These are phyloP conservation scores for Neurospora sp. DNA, from an alignment of 495 filamentous ascomycete species.

Conservation along the genomic window DNA sequence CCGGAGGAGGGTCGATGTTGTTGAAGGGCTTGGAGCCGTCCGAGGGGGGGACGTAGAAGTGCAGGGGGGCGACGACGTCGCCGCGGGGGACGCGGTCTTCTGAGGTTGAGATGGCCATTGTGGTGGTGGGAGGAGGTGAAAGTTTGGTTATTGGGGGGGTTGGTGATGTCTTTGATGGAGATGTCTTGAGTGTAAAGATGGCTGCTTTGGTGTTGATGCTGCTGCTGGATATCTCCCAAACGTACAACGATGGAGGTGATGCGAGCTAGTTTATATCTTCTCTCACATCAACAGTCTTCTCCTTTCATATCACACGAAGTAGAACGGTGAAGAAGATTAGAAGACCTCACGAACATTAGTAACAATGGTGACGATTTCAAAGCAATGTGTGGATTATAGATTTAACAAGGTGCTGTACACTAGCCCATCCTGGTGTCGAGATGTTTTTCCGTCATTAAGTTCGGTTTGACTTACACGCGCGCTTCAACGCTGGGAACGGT, in stretches of 20 bases:
- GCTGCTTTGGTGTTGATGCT: neutral
- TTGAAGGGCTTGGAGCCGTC: conserved; percentile 58
- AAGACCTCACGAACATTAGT: neutral
- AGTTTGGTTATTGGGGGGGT: neutral
- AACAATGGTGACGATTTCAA: neutral
- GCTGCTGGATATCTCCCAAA: neutral
- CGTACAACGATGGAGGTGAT: neutral
- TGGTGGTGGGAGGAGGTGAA: neutral
- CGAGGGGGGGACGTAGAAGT: conserved; percentile 57
- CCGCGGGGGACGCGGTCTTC: conserved; percentile 48
- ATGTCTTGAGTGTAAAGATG: neutral
- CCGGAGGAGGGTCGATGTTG: conserved; percentile 58
- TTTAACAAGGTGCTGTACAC: neutral
- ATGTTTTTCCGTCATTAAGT: neutral
- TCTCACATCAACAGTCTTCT: neutral
- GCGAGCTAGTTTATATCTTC: neutral
- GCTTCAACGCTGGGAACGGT: neutral
- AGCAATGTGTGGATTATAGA: neutral
- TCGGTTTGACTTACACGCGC: neutral
- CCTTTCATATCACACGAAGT: neutral
- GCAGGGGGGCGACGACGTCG: conserved; percentile 50
- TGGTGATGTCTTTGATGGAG: neutral
- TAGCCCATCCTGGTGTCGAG: neutral
- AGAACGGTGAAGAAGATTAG: neutral
- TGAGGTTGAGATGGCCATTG: conserved; percentile 2